Conservation (phyloP, 208 protist species). For the Tritrichomonas foetus region DNA sequence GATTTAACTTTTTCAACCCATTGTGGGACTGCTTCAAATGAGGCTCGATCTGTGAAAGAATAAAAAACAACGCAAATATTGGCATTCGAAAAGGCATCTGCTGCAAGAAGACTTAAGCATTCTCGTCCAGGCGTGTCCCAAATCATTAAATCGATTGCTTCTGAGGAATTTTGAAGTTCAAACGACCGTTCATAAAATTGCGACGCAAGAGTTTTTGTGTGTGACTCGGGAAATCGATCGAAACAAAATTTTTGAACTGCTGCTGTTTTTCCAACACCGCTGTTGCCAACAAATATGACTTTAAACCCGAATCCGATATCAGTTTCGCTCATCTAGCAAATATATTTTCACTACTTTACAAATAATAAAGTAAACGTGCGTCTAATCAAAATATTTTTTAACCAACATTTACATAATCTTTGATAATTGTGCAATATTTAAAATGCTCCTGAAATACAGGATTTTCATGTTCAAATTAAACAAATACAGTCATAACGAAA, state of each 20-base stretch:
- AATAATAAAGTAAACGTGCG: too few relatives aligned
- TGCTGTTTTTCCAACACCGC: constrained; percentile 9
- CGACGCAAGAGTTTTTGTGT: not conserved
- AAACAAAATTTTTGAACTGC: not conserved
- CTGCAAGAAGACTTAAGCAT: not conserved
- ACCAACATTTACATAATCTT: too few relatives aligned
- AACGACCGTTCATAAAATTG: constrained; percentile 11
- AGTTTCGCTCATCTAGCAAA: not conserved
- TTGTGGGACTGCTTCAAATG: not conserved
- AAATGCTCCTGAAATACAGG: too few relatives aligned
- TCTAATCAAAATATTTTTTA: too few relatives aligned
- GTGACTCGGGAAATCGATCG: not conserved
- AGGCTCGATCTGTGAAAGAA: not conserved
- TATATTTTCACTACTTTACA: too few relatives aligned
- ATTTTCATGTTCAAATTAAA: too few relatives aligned
- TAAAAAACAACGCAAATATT: constrained; percentile 33
- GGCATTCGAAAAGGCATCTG: not conserved
- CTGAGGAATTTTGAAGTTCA: not conserved
- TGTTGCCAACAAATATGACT: constrained; percentile 3
- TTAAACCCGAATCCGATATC: constrained; percentile 17
- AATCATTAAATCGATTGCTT: not conserved
- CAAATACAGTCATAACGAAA: too few relatives aligned
- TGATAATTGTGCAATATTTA: too few relatives aligned
- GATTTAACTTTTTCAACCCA: constrained; percentile 8
- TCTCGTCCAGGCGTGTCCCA: constrained; percentile 20